Evolutionary conservation across 1,284 basidiomycete species (phyloP).

Genomic region (Fomitopsis schrenkii): DNA sequence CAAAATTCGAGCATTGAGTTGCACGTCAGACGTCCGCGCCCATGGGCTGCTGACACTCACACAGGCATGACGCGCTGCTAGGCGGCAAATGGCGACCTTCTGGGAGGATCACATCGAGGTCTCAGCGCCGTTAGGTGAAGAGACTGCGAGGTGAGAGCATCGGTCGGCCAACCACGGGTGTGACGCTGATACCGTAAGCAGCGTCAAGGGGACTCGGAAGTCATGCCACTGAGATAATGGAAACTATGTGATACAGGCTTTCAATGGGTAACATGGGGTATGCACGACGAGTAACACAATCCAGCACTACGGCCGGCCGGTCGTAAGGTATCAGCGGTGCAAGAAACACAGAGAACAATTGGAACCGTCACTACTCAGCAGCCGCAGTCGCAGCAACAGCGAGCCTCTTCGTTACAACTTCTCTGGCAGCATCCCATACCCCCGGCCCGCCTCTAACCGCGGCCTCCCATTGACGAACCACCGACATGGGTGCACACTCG

Average conservation of each 20-base stretch:
- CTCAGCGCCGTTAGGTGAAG: neutral
- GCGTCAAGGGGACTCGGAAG: too few species aligned
- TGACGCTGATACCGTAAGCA: too few species aligned
- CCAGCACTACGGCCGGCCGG: neutral
- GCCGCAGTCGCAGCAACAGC: neutral
- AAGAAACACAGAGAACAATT: neutral
- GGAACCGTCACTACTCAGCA: neutral
- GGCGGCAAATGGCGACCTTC: too few species aligned
- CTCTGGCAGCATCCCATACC: constrained; percentile 28
- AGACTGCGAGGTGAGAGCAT: too few species aligned
- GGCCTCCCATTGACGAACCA: constrained; percentile 31
- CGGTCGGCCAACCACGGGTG: neutral
- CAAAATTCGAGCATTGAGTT: too few species aligned
- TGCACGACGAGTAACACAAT: neutral
- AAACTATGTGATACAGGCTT: neutral
- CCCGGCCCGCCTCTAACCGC: constrained; percentile 21
- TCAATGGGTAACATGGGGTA: neutral
- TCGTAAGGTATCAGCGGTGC: neutral
- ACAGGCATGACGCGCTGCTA: too few species aligned
- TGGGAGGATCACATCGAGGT: too few species aligned
- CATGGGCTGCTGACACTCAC: too few species aligned
- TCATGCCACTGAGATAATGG: neutral
- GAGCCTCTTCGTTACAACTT: constrained; percentile 17
- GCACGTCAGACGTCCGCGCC: too few species aligned
- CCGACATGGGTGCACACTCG: constrained; percentile 28